Evolutionary conservation across 2,329 filamentous ascomycete genomes (phyloP).

Genomic region (Lojkania enalia): DNA sequence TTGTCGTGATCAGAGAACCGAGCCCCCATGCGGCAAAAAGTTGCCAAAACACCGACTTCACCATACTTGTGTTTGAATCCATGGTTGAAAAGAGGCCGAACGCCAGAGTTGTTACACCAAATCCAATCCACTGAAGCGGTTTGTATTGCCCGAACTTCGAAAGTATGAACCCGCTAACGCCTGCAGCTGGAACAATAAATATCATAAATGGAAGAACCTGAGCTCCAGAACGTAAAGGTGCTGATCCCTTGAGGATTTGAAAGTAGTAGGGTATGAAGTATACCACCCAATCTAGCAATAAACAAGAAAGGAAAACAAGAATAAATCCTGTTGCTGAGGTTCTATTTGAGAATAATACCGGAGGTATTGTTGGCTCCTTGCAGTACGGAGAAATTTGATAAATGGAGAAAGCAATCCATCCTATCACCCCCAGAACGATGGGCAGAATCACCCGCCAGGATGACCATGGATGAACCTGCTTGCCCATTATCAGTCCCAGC

Average conservation of each 20-base stretch:
- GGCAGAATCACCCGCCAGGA: conserved; percentile 47
- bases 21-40: conserved; percentile 10
- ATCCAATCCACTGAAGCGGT: conserved; percentile 3
- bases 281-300: conserved; percentile 9
- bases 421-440: conserved; percentile 48
- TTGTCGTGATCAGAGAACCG: conserved; percentile 4
- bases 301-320: conserved; percentile 10
- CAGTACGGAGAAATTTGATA: conserved; percentile 39
- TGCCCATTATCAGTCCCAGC: conserved; percentile 49
- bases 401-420: conserved; percentile 39
- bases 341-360: conserved; percentile 16
- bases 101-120: conserved; percentile 4
- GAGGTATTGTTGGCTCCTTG: conserved; percentile 13
- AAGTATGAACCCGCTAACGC: not conserved
- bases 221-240: conserved; percentile 31
- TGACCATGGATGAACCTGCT: conserved; percentile 47
- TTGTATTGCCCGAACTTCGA: conserved; percentile 3
- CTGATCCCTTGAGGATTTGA: conserved; percentile 43
- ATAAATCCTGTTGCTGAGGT: conserved; percentile 12
- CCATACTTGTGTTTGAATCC: conserved; percentile 1
- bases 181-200: conserved; percentile 13
- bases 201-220: conserved; percentile 31
- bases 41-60: conserved; percentile 10
- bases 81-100: conserved; percentile 9
- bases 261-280: conserved; percentile 53